These are phyloP conservation scores for Ogataea hybrid DNA, from an alignment of 1,139 yeast genomes.

Conservation along the genomic window DNA sequence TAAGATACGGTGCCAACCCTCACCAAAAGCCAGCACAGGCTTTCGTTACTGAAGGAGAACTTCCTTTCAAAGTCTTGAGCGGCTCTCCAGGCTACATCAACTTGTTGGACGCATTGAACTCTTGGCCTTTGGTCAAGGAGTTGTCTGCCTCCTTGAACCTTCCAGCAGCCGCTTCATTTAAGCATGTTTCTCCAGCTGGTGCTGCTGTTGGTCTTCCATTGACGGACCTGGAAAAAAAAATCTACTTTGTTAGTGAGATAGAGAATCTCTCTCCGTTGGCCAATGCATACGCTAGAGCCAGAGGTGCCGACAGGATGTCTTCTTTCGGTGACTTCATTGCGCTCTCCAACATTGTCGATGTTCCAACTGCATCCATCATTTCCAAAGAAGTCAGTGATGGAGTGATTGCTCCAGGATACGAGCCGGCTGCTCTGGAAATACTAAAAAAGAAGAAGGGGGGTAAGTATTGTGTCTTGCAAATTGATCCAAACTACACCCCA, in stretches of 20 bases:
- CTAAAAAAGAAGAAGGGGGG: constrained; percentile 94
- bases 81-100: constrained; percentile 99
- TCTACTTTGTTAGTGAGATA: constrained; percentile 92
- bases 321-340: constrained; percentile 99
- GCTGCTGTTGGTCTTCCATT: constrained; percentile 96
- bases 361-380: constrained; percentile 95
- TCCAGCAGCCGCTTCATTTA: constrained; percentile 99
- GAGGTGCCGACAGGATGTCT: constrained; percentile 99
- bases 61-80: constrained; percentile 89
- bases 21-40: constrained; percentile 99
- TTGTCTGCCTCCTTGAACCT: constrained; percentile 88
- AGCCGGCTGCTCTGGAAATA: constrained; percentile 86
- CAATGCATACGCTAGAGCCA: constrained; percentile 97
- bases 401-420: constrained; percentile 96
- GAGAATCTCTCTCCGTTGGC: constrained; percentile 96
- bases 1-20: constrained; percentile 98
- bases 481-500: constrained; percentile 92
- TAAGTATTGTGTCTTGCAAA: constrained; percentile 92
- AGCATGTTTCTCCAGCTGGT: constrained; percentile 99
- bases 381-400: constrained; percentile 98
- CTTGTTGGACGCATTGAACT: constrained; percentile 90
- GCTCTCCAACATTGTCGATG: constrained; percentile 90
- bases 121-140: constrained; percentile 99
- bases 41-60: constrained; percentile 73
- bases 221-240: constrained; percentile 85